Conservation (phyloP, 208 protist species). For the Leishmania braziliensis region DNA sequence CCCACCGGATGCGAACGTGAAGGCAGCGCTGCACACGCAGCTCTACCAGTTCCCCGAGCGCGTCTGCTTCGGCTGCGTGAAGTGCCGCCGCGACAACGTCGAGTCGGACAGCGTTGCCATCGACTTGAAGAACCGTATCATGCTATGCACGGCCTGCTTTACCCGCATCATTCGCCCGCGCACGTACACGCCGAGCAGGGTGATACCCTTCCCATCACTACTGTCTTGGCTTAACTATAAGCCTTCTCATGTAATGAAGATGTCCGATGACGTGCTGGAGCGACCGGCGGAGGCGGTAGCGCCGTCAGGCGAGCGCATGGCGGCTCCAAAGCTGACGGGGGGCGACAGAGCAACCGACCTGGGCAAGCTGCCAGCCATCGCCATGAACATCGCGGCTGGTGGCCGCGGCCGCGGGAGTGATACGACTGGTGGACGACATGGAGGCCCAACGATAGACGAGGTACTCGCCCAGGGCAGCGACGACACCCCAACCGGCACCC, state of each 20-base stretch:
- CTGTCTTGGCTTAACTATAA: conserved; percentile 86
- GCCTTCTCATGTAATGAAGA: conserved; percentile 59
- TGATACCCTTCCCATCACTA: conserved; percentile 84
- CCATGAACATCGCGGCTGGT: conserved; percentile 55
- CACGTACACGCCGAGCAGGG: conserved; percentile 68
- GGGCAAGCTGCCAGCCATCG: conserved; percentile 64
- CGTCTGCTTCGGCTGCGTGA: conserved; percentile 75
- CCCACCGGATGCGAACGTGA: conserved; percentile 70
- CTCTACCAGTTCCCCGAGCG: conserved; percentile 72
- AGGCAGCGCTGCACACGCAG: conserved; percentile 54
- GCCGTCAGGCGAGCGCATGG: conserved; percentile 73
- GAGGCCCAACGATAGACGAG: conserved; percentile 23
- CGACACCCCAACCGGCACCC: conserved; percentile 17
- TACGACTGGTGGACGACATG: conserved; percentile 4
- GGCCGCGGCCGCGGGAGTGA: conserved; percentile 15
- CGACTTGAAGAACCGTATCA: conserved; percentile 64
- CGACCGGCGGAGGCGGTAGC: conserved; percentile 81
- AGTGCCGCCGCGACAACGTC: conserved; percentile 80
- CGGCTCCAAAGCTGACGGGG: conserved; percentile 38
- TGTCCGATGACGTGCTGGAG: conserved; percentile 68
- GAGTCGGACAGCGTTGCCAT: conserved; percentile 72
- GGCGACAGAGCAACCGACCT: conserved; percentile 51
- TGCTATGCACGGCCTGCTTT: conserved; percentile 76
- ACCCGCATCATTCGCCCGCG: conserved; percentile 76
- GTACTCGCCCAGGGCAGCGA: conserved; percentile 10